These are phyloP conservation scores for Mucor sp. DNA, from an alignment of 371 early-diverging fungal species.

Conservation along the genomic window DNA sequence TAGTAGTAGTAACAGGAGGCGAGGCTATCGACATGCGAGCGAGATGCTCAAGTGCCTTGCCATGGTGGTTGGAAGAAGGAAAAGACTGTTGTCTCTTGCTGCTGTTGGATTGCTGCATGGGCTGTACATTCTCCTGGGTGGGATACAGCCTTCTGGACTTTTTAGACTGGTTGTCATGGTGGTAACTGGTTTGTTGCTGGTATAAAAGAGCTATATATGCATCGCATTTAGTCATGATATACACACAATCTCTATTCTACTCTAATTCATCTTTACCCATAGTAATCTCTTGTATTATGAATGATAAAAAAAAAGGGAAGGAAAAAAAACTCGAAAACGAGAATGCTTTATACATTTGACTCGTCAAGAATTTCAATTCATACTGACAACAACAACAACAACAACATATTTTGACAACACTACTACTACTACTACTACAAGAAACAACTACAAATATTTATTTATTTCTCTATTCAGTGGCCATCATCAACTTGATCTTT, in stretches of 20 bases:
- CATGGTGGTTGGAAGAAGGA: background rate
- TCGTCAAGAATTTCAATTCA: conserved; percentile 4
- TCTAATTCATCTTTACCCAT: background rate
- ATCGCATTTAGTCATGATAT: background rate
- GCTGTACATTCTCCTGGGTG: background rate
- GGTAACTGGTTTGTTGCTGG: background rate
- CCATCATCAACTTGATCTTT: conserved; percentile 93
- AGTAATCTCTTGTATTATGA: background rate
- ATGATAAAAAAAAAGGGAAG: background rate
- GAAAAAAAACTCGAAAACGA: background rate
- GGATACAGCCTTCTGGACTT: conserved; percentile 5
- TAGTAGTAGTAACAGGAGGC: no score
- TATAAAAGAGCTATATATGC: background rate
- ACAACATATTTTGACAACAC: conserved; percentile 9
- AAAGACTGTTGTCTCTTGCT: background rate
- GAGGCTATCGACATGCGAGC: background rate
- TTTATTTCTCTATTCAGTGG: conserved; percentile 62
- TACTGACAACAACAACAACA: conserved; percentile 1
- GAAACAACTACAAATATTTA: background rate
- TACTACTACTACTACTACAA: background rate
- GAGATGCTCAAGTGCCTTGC: background rate
- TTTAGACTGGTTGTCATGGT: background rate
- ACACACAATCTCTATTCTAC: background rate
- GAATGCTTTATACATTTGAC: background rate
- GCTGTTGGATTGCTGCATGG: conserved; percentile 3